Evolutionary conservation across 345 rosid genomes (phyloP), one percentile per base, ranked within the genome.

Genomic region (Carallia brachiata): DNA sequence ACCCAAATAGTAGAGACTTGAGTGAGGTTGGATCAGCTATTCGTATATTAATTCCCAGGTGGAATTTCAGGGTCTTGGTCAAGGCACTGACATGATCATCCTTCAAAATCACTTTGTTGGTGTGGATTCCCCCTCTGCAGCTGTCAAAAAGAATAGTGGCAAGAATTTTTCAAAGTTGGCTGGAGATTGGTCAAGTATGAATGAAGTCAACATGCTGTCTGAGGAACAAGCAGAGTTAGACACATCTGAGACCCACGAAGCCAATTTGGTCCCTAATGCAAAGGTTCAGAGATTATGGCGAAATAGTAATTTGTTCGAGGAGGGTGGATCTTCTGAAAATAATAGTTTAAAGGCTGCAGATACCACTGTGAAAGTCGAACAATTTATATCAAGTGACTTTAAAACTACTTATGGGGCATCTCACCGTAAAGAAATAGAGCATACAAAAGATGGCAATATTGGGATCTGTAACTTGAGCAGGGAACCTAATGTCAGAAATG

Each of bases 301-400:
- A 13, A 73, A 69, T 48, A 66, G 44, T 28, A 52, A 62, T 54
- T 66, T 66, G 52, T 44, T 52, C 17, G 30, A 56, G 70, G 73
- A 69, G 67, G 63, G 19, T 34, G 70, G 36, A 53, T 55, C 68
- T 32, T 69, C 74, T 30, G 73, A 70, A 73, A 80, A 77, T 54
- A 17, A 12, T 44, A 36, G 44, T 77, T 63, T 47, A 52, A 54
- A 73, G 13, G 6, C 48, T 36, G 60, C 65, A 18, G 77, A 61
- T 66, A 60, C 62, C 70, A 71, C 34, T 69, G 48, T 76, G 56
- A 58, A 70, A 34, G 69, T 34, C 56, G 75, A 55, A 66, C 63
- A 54, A 55, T 68, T 67, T 74, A 66, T 61, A 55, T 67, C 72
- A 36, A 59, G 67, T 63, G 78, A 79, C 65, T 56, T 73, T 64